phyloP scores from a whole-genome alignment of 2,329 filamentous ascomycete species.

The Xylaria sp. region DNA sequence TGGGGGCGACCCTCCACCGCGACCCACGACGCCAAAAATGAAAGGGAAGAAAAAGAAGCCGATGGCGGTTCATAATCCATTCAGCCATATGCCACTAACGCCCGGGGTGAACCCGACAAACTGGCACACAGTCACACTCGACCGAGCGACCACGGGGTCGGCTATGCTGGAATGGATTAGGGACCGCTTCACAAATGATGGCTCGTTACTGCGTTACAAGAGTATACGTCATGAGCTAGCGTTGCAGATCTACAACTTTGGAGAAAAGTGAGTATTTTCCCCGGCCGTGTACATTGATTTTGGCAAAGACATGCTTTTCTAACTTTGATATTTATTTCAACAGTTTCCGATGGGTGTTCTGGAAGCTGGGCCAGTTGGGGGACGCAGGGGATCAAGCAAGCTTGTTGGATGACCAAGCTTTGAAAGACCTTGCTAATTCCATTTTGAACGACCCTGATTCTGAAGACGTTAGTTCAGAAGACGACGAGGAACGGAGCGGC shows the following conservation, averaged over 20 bases:
- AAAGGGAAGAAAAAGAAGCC: background rate
- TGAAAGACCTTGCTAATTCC: background rate
- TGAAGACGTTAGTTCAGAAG: too few species aligned
- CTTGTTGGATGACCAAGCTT: background rate
- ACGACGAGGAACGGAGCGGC: background rate
- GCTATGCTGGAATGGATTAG: conserved; percentile 13
- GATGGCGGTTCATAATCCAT: background rate
- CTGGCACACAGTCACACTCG: conserved; percentile 6
- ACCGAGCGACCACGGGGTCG: background rate
- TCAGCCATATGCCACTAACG: too few species aligned
- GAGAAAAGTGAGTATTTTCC: background rate
- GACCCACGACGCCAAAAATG: background rate
- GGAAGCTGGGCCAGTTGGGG: conserved; percentile 1
- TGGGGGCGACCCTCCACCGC: background rate
- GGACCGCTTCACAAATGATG: conserved; percentile 1
- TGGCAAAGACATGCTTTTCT: background rate
- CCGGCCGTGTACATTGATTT: background rate
- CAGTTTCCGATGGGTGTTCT: conserved; percentile 17
- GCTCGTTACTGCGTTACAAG: background rate
- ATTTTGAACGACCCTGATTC: background rate
- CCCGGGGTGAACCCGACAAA: background rate
- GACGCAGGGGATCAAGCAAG: background rate
- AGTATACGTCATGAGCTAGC: background rate
- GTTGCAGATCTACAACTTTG: background rate
- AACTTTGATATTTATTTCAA: background rate